phyloP scores from a whole-genome alignment of 495 filamentous ascomycete species.

The Massariosphaeria phaeospora region DNA sequence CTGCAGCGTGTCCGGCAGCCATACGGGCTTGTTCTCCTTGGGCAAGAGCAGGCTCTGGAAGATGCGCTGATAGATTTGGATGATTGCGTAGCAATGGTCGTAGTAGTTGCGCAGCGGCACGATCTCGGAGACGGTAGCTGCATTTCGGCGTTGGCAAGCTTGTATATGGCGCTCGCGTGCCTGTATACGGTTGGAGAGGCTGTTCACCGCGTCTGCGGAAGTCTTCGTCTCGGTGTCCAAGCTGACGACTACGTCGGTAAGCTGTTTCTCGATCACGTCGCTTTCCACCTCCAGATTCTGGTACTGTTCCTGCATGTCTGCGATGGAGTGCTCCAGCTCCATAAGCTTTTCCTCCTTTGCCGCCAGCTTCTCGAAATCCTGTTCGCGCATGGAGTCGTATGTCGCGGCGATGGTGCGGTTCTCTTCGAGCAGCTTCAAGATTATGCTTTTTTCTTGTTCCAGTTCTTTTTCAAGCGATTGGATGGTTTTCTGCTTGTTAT shows the following conservation, averaged over 20 bases:
- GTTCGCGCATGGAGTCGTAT: background rate
- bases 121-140: conserved; percentile 2
- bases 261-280: background rate
- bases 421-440: conserved; percentile 7
- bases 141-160: background rate
- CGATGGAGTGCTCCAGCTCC: background rate
- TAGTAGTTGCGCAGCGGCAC: background rate
- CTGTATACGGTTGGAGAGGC: background rate
- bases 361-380: background rate
- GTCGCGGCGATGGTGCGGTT: background rate
- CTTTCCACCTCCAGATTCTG: background rate
- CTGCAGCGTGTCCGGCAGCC: conserved; percentile 3
- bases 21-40: background rate
- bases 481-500: background rate
- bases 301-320: background rate
- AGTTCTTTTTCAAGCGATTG: background rate
- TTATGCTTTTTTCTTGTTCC: background rate
- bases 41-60: conserved; percentile 40
- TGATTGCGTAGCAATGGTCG: background rate
- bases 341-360: background rate
- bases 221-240: conserved; percentile 1
- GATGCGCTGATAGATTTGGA: conserved; percentile 3
- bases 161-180: background rate
- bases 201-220: conserved; percentile 1
- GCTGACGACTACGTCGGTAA: background rate